Conservation (phyloP, 441 rosid species). For the Gossypium schwendimanii region DNA sequence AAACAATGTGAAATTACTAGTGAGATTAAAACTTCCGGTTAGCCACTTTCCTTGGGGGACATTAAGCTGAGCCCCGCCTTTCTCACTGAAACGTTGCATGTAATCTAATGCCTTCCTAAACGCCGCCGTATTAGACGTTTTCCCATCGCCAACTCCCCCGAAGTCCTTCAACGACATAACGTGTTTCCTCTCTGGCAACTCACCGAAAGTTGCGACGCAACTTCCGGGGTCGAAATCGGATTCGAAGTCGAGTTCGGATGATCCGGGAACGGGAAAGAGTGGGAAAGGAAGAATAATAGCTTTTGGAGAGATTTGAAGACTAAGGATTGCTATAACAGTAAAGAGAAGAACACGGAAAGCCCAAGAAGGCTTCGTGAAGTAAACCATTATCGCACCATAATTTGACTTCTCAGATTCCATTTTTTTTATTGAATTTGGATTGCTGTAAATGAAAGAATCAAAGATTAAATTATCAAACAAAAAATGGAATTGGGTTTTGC, state of each 20-base stretch:
- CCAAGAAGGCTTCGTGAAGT: slow-evolving; percentile 40
- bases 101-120: slow-evolving; percentile 54
- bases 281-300: slow-evolving; percentile 27
- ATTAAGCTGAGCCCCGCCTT: slow-evolving; percentile 64
- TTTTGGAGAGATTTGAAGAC: slow-evolving; percentile 49
- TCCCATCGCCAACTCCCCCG: slow-evolving; percentile 86
- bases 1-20: slow-evolving; percentile 78
- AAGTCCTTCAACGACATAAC: slow-evolving; percentile 66
- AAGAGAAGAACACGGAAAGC: slow-evolving; percentile 41
- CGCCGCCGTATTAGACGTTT: slow-evolving; percentile 59
- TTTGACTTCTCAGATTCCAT: slow-evolving; percentile 47
- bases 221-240: slow-evolving; percentile 13
- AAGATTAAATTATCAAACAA: background rate
- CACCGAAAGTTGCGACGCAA: slow-evolving; percentile 35
- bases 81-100: slow-evolving; percentile 36
- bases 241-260: background rate
- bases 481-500: background rate
- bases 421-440: background rate
- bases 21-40: slow-evolving; percentile 82
- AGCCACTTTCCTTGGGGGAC: slow-evolving; percentile 81
- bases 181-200: slow-evolving; percentile 33
- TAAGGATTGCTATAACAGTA: slow-evolving; percentile 40
- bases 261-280: background rate
- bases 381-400: slow-evolving; percentile 13
- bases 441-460: background rate